These are phyloP conservation scores for Tricholoma sp. DNA, from an alignment of 768 basidiomycete genomes.

Conservation along the genomic window DNA sequence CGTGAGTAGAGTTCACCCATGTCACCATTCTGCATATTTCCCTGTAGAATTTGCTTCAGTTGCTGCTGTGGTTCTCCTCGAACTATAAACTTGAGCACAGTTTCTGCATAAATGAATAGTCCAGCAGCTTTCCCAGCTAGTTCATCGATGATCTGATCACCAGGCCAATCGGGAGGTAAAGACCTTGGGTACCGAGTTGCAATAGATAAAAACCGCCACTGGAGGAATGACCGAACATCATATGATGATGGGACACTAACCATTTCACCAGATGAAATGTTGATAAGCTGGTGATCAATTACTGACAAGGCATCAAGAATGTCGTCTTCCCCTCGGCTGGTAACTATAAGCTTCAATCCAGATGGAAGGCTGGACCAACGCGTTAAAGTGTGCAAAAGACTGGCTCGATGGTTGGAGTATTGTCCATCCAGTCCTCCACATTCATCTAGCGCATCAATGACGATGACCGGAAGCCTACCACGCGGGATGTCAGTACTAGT, in stretches of 20 bases:
- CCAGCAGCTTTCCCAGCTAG: constrained; percentile 12
- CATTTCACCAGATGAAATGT: neutral
- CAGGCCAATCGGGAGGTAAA: neutral
- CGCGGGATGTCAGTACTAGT: neutral
- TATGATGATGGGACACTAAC: neutral
- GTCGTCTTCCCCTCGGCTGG: constrained; percentile 2
- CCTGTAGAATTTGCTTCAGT: neutral
- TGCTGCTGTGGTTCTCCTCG: neutral
- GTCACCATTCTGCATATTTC: neutral
- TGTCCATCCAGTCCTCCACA: constrained; percentile 9
- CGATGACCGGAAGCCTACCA: constrained; percentile 8
- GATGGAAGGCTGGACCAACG: neutral
- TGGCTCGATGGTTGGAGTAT: neutral
- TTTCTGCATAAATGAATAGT: constrained; percentile 7
- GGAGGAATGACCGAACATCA: neutral
- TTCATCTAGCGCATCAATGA: constrained; percentile 25
- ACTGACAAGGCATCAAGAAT: neutral
- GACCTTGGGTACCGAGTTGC: neutral
- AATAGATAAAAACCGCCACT: neutral
- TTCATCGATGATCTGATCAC: neutral
- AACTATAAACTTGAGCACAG: neutral
- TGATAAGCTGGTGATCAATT: neutral
- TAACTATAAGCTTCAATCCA: constrained; percentile 1
- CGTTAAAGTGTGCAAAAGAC: neutral
- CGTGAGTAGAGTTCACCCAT: constrained; percentile 15